phyloP scores from a whole-genome alignment of 805 yeast genomes.

The Yarrowia sp. region DNA sequence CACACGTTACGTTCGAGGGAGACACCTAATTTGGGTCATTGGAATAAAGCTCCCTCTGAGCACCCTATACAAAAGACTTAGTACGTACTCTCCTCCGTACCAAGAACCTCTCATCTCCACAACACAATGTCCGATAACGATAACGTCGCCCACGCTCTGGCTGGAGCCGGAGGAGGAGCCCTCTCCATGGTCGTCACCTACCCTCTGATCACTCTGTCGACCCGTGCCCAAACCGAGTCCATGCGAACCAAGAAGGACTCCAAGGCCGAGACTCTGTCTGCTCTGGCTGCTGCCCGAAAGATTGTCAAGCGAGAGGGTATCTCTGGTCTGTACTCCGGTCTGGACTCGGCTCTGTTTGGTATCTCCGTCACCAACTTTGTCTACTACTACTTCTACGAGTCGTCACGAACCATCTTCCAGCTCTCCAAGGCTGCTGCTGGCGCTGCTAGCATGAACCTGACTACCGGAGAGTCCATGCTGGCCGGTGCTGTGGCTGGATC shows the following conservation, averaged over 20 bases:
- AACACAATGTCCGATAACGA: slow-evolving; percentile 43
- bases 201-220: slow-evolving; percentile 85
- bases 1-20: slow-evolving; percentile 8
- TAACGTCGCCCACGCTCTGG: slow-evolving; percentile 81
- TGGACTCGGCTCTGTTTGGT: slow-evolving; percentile 87
- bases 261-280: slow-evolving; percentile 44
- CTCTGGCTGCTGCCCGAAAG: slow-evolving; percentile 54
- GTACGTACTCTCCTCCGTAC: not conserved
- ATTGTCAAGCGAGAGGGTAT: slow-evolving; percentile 67
- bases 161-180: slow-evolving; percentile 95
- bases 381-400: slow-evolving; percentile 90
- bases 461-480: slow-evolving; percentile 70
- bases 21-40: slow-evolving; percentile 17
- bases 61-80: not conserved
- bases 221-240: slow-evolving; percentile 81
- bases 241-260: slow-evolving; percentile 44
- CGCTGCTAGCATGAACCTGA: slow-evolving; percentile 52
- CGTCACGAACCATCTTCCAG: slow-evolving; percentile 53
- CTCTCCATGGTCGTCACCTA: slow-evolving; percentile 85
- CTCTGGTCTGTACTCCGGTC: slow-evolving; percentile 77
- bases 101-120: not conserved
- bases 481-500: slow-evolving; percentile 90
- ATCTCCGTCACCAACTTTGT: slow-evolving; percentile 85
- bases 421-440: slow-evolving; percentile 42
- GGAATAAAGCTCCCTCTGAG: slow-evolving; percentile 16